Base-by-base conservation (phyloP, 2,329 filamentous ascomycete species). In the Leptographium procerum region DNA sequence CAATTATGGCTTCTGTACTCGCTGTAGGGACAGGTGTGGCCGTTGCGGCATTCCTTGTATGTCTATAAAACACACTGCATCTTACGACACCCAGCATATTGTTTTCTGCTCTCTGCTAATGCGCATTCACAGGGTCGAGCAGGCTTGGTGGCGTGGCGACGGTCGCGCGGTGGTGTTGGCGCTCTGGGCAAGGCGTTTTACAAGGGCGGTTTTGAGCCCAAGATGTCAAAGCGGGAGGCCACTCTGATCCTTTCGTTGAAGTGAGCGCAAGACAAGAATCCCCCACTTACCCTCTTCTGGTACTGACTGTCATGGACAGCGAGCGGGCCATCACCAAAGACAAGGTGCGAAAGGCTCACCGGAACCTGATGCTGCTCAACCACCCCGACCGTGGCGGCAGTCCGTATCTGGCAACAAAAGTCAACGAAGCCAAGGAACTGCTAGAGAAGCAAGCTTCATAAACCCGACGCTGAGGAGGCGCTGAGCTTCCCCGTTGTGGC, bases 371-470 rank as follows among this genome's bases (percentile, higher is more conserved):
- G 92, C 84, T 99, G 59, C 79, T 96, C 64, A 99, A 99, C 79
- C 94, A 99, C 73, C 94, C 94, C 63, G 94, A 99, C 79, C 88
- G 94, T 69, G 94, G 94, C 64, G 94, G 94, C 45, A 96, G 91
- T 69, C 94, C 94, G 9, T 99, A 97, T 70, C 77, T 99, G 51
- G 94, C 94, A 16, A 96, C 91, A 57, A 99, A 99, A 74, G 88
- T 99, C 70, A 99, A 99, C 75, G 94, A 99, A 73, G 94, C 94
- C 45, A 99, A 99, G 74, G 92, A 97, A 71, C 83, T 97, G 63
- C 71, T 99, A 65, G 94, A 99, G 71, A 96, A 96, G 73, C 50
- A 57, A 47, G 28, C 56, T 24, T 64, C 59, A 61, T 62, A 52
- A 58, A 3, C 10, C 19, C 19, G 9, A n/a, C 2, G 29, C 24